Evolutionary conservation across 257 asterid species (phyloP), one percentile per base, ranked within the genome.

Genomic region (Jacaranda copaia): DNA sequence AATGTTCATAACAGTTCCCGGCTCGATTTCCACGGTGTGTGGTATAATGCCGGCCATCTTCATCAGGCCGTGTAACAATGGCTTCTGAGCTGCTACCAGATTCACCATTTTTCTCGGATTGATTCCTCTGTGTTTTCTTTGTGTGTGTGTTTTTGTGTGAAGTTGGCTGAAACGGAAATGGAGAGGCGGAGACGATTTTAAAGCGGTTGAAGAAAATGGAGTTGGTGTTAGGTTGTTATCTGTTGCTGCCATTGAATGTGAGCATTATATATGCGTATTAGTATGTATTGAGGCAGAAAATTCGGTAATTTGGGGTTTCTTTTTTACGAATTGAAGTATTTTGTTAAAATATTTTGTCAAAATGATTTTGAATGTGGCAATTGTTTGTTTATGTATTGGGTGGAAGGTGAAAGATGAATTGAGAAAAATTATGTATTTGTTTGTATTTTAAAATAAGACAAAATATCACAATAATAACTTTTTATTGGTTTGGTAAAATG

Each of bases 71-170:
- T 70, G 85, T 19, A 92, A 18, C 75, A 92, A 68, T 57, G 95
- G 93, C 87, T 83, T 86, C 75, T 89, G 97, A 4, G 86, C 89
- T 69, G 85, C 93, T 5, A 92, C 92, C 3, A 92, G 83, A 81
- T 92, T 92, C 85, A 90, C 97, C 96, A 92, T 92, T 46, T 61
- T 61, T 51, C 11, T 32, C 32, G 32, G 32, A 25, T 25, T 25
- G 32, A 19, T 32, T 49, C 48, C 7, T 57, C 25, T 60, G 18
- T 5, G 43, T 46, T 65, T 77, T 13, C 25, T 52, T 6, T 61
- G 39, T 18, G 66, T 36, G 12, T 61, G 64, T 52, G 59, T 59
- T 70, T 62, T 57, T 43, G 5, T 73, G 59, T 77, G 35, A 45
- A 25, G 62, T 40, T 18, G 39, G 69, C 42, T 20, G 51, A 35